Evolutionary conservation across 805 yeast genomes (phyloP), one percentile per base, ranked within the genome.

Genomic region (Blastobotrys mokoenaii): DNA sequence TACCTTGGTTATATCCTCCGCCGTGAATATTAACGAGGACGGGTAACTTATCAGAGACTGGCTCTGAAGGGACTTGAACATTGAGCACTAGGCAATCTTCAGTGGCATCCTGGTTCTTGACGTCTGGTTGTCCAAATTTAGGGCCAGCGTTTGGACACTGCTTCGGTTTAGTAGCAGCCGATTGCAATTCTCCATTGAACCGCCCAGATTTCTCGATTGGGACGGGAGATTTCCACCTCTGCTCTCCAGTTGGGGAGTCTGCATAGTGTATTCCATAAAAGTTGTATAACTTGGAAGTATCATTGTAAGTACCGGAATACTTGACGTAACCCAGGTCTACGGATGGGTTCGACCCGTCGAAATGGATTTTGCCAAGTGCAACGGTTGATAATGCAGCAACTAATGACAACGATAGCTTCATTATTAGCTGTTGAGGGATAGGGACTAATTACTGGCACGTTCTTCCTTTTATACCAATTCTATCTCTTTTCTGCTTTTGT

Each of bases 1-100:
- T 53, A 27, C 69, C 68, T 16, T 52, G 53, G 3, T 43, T 16
- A 41, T 59, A 63, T 1, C 66, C 60, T 27, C 71, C 70, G n/a
- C 70, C 71, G 44, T 65, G 65, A 33, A 66, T 55, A 63, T 65
- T 64, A n/a, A 58, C 50, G 36, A 54, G 54, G 10, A 62, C 64
- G 1, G 65, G 63, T 17, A 37, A 22, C 33, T 15, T 15, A 7
- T 18, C n/a, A 7, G 40, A 37, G 22, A 7, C 20, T 10, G 41
- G 30, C n/a, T n/a, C n/a, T n/a, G n/a, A n/a, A n/a, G n/a, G n/a
- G 4, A 16, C 33, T 33, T 11, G 14, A 33, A 33, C 14, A 14
- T 33, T 16, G n/a, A 37, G 25, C 40, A 37, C 7, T 12, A 37
- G 40, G 16, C 40, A 37, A 11, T 37, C 29, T 15, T 40, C 17